Base-by-base conservation (phyloP, 441 rosid genomes). In the Erodium trifolium region DNA sequence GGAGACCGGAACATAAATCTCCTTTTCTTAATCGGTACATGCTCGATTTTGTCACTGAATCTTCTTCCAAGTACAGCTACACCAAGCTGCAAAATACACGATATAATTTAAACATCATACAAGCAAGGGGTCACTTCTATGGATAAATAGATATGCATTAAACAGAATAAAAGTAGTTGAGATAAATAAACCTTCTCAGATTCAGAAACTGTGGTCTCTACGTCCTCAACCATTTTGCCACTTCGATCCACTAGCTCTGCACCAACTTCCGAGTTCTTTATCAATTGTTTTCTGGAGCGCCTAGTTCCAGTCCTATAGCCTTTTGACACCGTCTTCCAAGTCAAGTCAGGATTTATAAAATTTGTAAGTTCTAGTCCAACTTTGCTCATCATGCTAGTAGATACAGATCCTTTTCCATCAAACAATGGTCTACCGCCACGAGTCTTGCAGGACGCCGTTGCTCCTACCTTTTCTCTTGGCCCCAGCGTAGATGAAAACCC, bases 1-100 rank as follows among this genome's bases (percentile, higher is more conserved):
- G 63, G 71, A 47, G 83, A 75, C 63, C 45, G 59, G 62, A 73
- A 70, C 63, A 72, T 71, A 73, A 72, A 68, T 72, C 82, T 78
- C 65, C 86, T 76, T 67, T 87, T 87, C 82, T 87, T 85, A 27
- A 82, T 72, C 0, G 89, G 92, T 45, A 85, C 81, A 49, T 80
- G 76, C 70, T 77, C 85, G 60, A 72, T 64, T 73, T 79, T 78
- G 72, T 76, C 85, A 55, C 81, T 73, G 51, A 81, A 82, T 68
- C 78, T 83, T n/a, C 73, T 78, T 12, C 84, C 83, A 65, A 78
- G 76, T 72, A 80, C 73, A 65, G 80, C 84, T 71, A 83, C 82
- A 29, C 85, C 88, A 76, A 75, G 73, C 89, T 82, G 86, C 76
- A 27, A 80, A 9, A 55, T 41, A 67, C 35, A 47, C 13, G 63